phyloP scores from a whole-genome alignment of 352 stramenopile species.

The Pelagophyceae sp. region DNA sequence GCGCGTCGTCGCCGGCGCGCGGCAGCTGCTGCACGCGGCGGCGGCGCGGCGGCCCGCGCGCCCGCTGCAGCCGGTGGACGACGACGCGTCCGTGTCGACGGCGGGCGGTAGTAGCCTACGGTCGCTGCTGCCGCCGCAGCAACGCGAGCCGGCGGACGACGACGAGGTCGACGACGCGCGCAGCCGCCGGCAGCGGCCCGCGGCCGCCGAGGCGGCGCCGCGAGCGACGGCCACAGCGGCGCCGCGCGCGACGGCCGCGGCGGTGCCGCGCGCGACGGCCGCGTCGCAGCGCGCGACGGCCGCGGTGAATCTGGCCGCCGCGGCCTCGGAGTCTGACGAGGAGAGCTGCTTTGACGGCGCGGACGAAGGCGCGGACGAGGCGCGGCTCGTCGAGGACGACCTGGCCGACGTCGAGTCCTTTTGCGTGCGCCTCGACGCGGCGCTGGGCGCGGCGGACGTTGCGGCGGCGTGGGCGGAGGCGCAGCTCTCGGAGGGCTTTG shows the following conservation, averaged over 20 bases:
- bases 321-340: background rate
- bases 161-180: background rate
- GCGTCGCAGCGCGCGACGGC: background rate
- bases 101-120: background rate
- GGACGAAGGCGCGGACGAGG: background rate
- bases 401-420: background rate
- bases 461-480: background rate
- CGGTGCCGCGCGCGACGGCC: background rate
- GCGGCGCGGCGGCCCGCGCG: too few species aligned
- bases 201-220: background rate
- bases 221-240: background rate
- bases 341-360: background rate
- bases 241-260: background rate
- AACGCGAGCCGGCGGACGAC: background rate
- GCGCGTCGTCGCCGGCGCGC: too few species aligned
- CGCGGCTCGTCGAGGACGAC: background rate
- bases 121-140: background rate
- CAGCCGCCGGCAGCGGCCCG: background rate
- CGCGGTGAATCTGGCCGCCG: too few species aligned
- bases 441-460: background rate
- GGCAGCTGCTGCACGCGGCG: background rate
- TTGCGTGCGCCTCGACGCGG: background rate
- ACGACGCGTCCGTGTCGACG: background rate
- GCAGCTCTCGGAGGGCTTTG: background rate
- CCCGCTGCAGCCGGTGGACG: too few species aligned